A percentile compares a stretch with the other conserved stretches of the same genome.
These are phyloP conservation scores for Hevea brasiliensis DNA, from an alignment of 345 rosid species.

Conservation along the genomic window DNA sequence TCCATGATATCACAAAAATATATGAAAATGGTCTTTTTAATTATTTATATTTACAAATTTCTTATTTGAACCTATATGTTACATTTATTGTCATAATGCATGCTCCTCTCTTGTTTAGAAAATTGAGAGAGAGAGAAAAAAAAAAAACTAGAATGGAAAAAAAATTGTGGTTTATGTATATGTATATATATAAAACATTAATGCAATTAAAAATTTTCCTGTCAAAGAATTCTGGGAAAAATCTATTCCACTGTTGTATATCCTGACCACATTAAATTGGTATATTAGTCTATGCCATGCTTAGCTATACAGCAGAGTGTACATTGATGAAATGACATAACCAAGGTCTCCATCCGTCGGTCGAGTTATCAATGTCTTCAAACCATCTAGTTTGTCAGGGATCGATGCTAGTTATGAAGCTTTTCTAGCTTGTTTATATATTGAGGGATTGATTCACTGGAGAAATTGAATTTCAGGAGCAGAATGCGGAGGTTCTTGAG, in stretches of 20 bases:
- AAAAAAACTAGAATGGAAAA: too few species aligned
- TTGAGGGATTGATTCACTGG: constrained; percentile 13
- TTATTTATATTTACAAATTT: too few species aligned
- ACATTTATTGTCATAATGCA: too few species aligned
- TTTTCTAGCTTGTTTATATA: constrained; percentile 19
- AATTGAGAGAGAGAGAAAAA: too few species aligned
- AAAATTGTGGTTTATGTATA: too few species aligned
- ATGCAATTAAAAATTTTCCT: too few species aligned
- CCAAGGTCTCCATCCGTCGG: constrained; percentile 13
- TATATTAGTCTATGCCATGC: neutral
- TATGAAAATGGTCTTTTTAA: too few species aligned
- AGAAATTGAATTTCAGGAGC: constrained; percentile 18
- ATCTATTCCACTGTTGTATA: constrained; percentile 19
- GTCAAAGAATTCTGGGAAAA: constrained; percentile 11
- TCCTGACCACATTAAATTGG: neutral
- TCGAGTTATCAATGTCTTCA: constrained; percentile 1
- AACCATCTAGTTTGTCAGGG: constrained; percentile 12
- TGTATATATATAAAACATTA: too few species aligned
- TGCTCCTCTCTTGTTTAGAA: too few species aligned
- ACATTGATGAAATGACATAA: constrained; percentile 1
- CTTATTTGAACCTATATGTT: too few species aligned
- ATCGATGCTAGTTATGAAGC: constrained; percentile 19
- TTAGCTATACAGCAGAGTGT: constrained; percentile 12
- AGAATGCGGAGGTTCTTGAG: constrained; percentile 16
- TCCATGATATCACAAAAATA: too few species aligned